phyloP scores from a whole-genome alignment of 768 basidiomycete genomes.

The Russula olivacea region DNA sequence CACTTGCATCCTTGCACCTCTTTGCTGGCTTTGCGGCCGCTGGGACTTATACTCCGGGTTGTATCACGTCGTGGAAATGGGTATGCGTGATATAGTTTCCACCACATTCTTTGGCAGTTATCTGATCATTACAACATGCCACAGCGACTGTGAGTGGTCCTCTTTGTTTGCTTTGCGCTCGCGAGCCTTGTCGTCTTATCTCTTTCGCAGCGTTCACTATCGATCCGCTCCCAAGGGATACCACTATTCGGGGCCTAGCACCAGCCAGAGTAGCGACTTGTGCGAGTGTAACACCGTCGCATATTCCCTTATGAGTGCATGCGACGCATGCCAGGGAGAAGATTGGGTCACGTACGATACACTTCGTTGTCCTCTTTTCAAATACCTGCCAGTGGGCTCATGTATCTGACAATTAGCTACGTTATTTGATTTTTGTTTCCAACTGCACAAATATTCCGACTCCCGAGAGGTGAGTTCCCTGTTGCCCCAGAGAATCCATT shows the following conservation, averaged over 20 bases:
- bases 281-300: constrained; percentile 13
- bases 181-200: neutral
- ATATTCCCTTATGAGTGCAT: constrained; percentile 15
- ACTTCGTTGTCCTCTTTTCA: too few species aligned
- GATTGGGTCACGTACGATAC: neutral
- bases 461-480: neutral
- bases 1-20: neutral
- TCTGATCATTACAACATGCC: constrained; percentile 3
- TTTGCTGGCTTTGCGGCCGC: neutral
- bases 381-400: neutral
- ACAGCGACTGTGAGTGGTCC: neutral
- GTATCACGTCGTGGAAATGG: neutral
- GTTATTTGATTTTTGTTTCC: neutral
- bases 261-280: neutral
- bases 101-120: neutral
- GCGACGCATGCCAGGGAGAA: constrained; percentile 5
- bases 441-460: neutral
- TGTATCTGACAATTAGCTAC: neutral
- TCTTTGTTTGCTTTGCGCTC: neutral
- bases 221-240: neutral
- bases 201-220: constrained; percentile 5
- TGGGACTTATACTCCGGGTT: neutral
- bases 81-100: neutral
- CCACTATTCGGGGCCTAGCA: neutral
- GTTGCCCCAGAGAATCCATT: neutral